Percentiles rank a stretch among this genome's conserved stretches.
These are phyloP conservation scores for Calonectria leucothoes DNA, from an alignment of 2,329 filamentous ascomycete genomes.

Conservation along the genomic window DNA sequence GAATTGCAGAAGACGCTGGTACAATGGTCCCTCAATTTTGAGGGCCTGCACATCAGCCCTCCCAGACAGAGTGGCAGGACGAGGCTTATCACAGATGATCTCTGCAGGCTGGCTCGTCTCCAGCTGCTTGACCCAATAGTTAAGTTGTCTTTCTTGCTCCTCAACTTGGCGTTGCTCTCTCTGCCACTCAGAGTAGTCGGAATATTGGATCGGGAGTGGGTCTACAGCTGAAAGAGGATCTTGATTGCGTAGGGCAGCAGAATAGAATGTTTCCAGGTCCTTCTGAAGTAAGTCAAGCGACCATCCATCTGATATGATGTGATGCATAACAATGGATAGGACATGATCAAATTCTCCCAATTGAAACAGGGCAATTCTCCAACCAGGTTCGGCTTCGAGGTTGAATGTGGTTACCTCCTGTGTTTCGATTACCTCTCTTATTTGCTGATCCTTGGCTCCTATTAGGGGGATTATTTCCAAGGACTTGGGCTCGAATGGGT, in stretches of 20 bases:
- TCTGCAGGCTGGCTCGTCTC: neutral
- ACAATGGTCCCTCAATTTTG: neutral
- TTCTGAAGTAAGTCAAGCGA: slow-evolving; percentile 21
- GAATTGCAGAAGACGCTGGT: neutral
- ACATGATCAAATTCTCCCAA: neutral
- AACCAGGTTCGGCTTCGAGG: neutral
- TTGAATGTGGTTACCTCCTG: neutral
- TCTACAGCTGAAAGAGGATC: slow-evolving; percentile 25
- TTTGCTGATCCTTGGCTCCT: neutral
- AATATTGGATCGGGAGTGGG: slow-evolving; percentile 40
- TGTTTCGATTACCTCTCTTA: neutral
- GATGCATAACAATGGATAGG: slow-evolving; percentile 36
- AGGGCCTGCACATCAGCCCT: neutral
- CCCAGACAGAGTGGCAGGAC: neutral
- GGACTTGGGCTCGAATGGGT: neutral
- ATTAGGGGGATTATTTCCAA: neutral
- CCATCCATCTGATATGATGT: slow-evolving; percentile 42
- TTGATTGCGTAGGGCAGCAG: slow-evolving; percentile 17
- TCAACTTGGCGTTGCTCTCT: neutral
- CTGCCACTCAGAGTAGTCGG: slow-evolving; percentile 34
- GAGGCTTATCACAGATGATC: neutral
- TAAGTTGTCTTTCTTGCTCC: neutral
- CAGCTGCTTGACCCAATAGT: neutral
- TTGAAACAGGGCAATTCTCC: neutral
- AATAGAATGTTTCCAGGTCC: slow-evolving; percentile 31